Evolutionary conservation across 2,329 filamentous ascomycete species (phyloP).

Genomic region (Colletotrichum costaricense): DNA sequence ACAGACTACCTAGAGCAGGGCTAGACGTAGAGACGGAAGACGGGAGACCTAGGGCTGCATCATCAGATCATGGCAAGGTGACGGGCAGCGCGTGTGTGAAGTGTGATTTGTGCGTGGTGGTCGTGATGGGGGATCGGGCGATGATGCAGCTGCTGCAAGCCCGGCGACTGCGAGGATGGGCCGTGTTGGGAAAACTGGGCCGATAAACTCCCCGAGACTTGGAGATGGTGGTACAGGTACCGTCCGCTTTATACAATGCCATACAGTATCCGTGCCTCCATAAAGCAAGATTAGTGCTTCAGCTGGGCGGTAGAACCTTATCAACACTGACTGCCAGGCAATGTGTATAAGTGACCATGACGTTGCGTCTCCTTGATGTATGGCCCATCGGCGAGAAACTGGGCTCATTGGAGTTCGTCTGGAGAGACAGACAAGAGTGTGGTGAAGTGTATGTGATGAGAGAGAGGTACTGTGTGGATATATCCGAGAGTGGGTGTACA

Average conservation of each 20-base stretch:
- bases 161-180: slow-evolving; percentile 10
- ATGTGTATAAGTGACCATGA: neutral
- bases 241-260: neutral
- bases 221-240: neutral
- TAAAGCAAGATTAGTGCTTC: too few species aligned
- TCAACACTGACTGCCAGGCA: neutral
- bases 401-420: neutral
- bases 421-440: neutral
- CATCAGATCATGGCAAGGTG: slow-evolving; percentile 25
- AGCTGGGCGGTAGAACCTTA: too few species aligned
- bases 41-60: slow-evolving; percentile 30
- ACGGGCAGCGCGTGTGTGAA: neutral
- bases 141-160: slow-evolving; percentile 14
- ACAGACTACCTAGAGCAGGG: neutral
- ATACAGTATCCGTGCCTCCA: neutral
- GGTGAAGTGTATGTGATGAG: neutral
- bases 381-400: neutral
- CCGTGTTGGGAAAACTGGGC: slow-evolving; percentile 9
- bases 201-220: slow-evolving; percentile 19
- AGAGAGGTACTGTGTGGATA: neutral
- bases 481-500: neutral
- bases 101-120: neutral
- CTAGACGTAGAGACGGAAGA: slow-evolving; percentile 3
- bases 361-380: too few species aligned
- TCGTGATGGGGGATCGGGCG: slow-evolving; percentile 14